Percentiles rank a stretch among this genome's conserved stretches.
phyloP scores from a whole-genome alignment of 73 alveolate genomes.

The Urostyla sp. region DNA sequence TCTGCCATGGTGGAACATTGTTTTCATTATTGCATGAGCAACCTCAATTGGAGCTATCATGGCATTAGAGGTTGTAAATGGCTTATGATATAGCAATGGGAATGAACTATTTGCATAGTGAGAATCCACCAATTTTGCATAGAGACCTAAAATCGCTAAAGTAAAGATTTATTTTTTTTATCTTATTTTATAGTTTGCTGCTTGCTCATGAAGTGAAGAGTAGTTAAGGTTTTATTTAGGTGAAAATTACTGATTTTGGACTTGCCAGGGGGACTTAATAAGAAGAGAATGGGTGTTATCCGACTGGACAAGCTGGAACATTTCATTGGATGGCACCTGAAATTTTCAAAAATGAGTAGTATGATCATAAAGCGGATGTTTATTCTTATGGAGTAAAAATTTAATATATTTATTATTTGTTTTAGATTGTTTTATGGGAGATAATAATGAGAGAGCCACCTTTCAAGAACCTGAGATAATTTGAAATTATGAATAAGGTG shows the following conservation, averaged over 20 bases:
- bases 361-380: conserved; percentile 96
- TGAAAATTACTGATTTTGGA: conserved; percentile 97
- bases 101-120: conserved; percentile 91
- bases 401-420: background rate
- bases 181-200: conserved; percentile 67
- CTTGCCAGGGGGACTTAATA: conserved; percentile 83
- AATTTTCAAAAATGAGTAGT: conserved; percentile 84
- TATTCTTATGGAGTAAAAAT: conserved; percentile 93
- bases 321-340: conserved; percentile 99
- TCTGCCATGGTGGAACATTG: conserved; percentile 95
- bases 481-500: conserved; percentile 35
- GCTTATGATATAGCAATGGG: conserved; percentile 94
- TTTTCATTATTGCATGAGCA: conserved; percentile 91
- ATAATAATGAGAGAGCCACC: conserved; percentile 94
- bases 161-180: conserved; percentile 33
- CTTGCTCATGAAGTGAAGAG: conserved; percentile 74
- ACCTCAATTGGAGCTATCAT: conserved; percentile 72
- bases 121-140: conserved; percentile 92
- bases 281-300: conserved; percentile 48
- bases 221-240: conserved; percentile 74
- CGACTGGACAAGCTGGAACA: conserved; percentile 86
- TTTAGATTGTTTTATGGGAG: conserved; percentile 93
- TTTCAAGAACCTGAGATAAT: conserved; percentile 1
- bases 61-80: conserved; percentile 89
- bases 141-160: conserved; percentile 96